Evolutionary conservation across 1,139 yeast genomes (phyloP), one percentile per base, ranked within the genome.

Genomic region (Suhomyces panamericanus): DNA sequence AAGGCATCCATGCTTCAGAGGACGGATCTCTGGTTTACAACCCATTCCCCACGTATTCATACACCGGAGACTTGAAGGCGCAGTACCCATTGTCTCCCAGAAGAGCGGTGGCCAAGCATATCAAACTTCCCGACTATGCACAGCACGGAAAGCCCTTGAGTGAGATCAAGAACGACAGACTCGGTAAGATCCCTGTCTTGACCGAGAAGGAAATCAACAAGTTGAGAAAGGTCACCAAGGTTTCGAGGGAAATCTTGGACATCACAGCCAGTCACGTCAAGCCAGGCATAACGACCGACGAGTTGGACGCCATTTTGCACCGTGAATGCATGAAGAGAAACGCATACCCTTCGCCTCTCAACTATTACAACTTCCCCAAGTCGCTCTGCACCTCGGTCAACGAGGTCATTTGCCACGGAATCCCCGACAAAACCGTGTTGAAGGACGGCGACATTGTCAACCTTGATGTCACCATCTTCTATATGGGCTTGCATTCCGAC

Each of bases 371-470:
- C 66, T 95, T 83, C 70, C 98, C 99, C 33, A 91, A 90, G 64
- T 84, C 95, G 28, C 79, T 89, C 38, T 95, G 99, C 69, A 89
- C 97, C 1, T 89, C 97, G 6, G 83, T 95, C 35, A 91, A 95
- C 65, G 99, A 93, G 70, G 84, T 90, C 48, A 87, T 93, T 50
- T 93, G 99, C 64, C 99, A 93, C 65, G 99, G 99, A 53, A 87
- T 93, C 48, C 99, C 99, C 22, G 99, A 95, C 65, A 78, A 87
- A 68, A 80, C 91, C 44, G 82, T 81, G 33, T 75, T 95, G 51
- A 70, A 88, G 63, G 98, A 93, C 57, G 99, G 99, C 43, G 99
- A 95, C 63, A 93, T 95, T 54, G 77, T 95, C 53, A 95, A 95
- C 63, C 71, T 95, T 53, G 99, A 95, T 63, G 89, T 95, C 40